Evolutionary conservation across 768 basidiomycete species (phyloP).

Genomic region (Tricholomella constricta): DNA sequence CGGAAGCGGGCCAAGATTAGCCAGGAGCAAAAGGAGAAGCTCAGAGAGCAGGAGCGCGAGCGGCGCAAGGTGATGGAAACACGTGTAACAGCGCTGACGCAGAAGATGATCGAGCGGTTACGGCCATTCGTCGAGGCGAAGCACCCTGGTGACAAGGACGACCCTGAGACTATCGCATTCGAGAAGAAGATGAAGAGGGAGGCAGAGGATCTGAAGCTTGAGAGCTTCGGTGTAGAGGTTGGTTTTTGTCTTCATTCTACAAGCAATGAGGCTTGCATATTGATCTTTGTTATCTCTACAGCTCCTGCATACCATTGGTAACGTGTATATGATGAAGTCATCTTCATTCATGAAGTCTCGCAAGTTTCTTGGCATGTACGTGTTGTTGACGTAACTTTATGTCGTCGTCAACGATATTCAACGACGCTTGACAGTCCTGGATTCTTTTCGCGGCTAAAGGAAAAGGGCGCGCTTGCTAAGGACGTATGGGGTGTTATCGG

Average conservation of each 20-base stretch:
- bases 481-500: slow-evolving; percentile 97
- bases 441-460: slow-evolving; percentile 92
- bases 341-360: slow-evolving; percentile 88
- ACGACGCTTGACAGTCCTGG: slow-evolving; percentile 56
- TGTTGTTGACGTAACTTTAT: slow-evolving; percentile 15
- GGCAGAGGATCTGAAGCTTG: slow-evolving; percentile 93
- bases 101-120: slow-evolving; percentile 82
- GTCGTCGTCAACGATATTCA: not conserved
- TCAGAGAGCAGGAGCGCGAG: slow-evolving; percentile 81
- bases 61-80: slow-evolving; percentile 77
- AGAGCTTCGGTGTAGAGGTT: slow-evolving; percentile 97
- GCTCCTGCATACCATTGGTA: slow-evolving; percentile 89
- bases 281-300: slow-evolving; percentile 24
- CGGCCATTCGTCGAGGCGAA: slow-evolving; percentile 92
- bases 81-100: slow-evolving; percentile 71
- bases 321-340: slow-evolving; percentile 92
- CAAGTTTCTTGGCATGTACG: slow-evolving; percentile 88
- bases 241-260: slow-evolving; percentile 20
- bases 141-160: slow-evolving; percentile 75
- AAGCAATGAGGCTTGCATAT: not conserved
- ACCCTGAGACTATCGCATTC: slow-evolving; percentile 81
- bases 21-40: slow-evolving; percentile 83
- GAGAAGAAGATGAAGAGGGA: slow-evolving; percentile 77
- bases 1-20: slow-evolving; percentile 57
- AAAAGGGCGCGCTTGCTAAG: slow-evolving; percentile 90